Evolutionary conservation across 2,329 filamentous ascomycete species (phyloP).

Genomic region (Fusarium sp.): DNA sequence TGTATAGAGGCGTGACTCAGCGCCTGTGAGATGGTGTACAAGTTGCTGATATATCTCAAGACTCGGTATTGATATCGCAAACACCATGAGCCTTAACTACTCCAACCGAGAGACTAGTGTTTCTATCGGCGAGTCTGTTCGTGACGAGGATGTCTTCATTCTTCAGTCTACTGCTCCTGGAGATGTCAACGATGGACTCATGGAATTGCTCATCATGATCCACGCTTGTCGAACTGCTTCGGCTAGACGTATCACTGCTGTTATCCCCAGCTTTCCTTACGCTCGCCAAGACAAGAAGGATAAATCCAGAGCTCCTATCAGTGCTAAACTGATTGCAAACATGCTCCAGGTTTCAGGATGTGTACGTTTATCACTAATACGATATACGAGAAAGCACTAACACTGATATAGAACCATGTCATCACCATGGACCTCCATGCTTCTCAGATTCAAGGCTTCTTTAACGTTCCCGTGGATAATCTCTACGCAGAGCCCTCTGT

Average conservation of each 20-base stretch:
- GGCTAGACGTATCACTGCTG: constrained; percentile 91
- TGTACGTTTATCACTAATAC: constrained; percentile 47
- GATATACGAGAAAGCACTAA: constrained; percentile 16
- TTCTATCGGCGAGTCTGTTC: constrained; percentile 93
- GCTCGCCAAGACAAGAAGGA: constrained; percentile 98
- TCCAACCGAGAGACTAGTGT: constrained; percentile 91
- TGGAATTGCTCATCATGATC: constrained; percentile 99
- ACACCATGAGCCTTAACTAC: constrained; percentile 84
- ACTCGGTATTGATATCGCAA: constrained; percentile 80
- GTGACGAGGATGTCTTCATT: constrained; percentile 99
- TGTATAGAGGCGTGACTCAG: constrained; percentile 1
- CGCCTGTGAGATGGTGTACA: constrained; percentile 6
- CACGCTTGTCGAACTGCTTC: constrained; percentile 80
- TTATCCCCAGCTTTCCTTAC: constrained; percentile 96
- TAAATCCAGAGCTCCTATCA: constrained; percentile 92
- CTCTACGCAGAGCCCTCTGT: constrained; percentile 95
- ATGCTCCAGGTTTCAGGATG: constrained; percentile 97
- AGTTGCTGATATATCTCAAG: constrained; percentile 57
- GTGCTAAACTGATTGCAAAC: constrained; percentile 94
- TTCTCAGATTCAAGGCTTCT: constrained; percentile 95
- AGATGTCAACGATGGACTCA: constrained; percentile 97
- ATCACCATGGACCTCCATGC: constrained; percentile 98
- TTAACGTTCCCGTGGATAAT: constrained; percentile 82
- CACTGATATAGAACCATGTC: constrained; percentile 59
- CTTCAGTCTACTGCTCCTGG: constrained; percentile 94